Base-by-base conservation (phyloP, 148 eudicot species). In the Chenopodium suecicum region DNA sequence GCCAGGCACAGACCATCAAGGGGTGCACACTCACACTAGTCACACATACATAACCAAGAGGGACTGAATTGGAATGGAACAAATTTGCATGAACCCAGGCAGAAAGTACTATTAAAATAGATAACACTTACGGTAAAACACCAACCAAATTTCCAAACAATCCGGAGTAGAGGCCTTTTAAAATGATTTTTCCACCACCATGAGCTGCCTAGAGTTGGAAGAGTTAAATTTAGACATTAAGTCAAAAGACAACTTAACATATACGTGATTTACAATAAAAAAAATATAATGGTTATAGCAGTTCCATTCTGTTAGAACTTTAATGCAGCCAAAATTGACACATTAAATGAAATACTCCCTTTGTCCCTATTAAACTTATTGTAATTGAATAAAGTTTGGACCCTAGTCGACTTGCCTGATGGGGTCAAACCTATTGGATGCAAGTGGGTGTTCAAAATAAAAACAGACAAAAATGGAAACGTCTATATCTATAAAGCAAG, bases 111-210 rank as follows among this genome's bases (percentile, higher is more conserved):
- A 27, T 54, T 74, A 63, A 20, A 14, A 34, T 52, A 70, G 46
- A 72, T 4, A 58, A 32, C 78, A 86, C 96, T 87, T 87, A 94
- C 96, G 94, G 98, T 73, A 94, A 84, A 75, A 90, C 96, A 77
- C 98, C 96, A 73, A 80, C 91, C 77, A 94, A 89, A 87, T 94
- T 94, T 89, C 92, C 98, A 37, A 84, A 88, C 83, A 94, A 83
- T 81, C 96, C 98, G 52, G 92, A 91, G 86, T 94, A 94, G 69
- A 94, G 93, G 54, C 96, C 95, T 86, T 88, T 94, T 54, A 89
- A 84, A 73, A 90, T 58, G 72, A 94, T 91, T 83, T 84, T 81
- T 20, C 92, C 92, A 37, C 91, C 93, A 75, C 91, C 92, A 74
- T 87, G 93, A 64, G 87, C 96, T 88, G 94, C 91, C 88, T 84